Evolutionary conservation across 257 asterid species (phyloP).

Genomic region (Rubia yunnanensis): DNA sequence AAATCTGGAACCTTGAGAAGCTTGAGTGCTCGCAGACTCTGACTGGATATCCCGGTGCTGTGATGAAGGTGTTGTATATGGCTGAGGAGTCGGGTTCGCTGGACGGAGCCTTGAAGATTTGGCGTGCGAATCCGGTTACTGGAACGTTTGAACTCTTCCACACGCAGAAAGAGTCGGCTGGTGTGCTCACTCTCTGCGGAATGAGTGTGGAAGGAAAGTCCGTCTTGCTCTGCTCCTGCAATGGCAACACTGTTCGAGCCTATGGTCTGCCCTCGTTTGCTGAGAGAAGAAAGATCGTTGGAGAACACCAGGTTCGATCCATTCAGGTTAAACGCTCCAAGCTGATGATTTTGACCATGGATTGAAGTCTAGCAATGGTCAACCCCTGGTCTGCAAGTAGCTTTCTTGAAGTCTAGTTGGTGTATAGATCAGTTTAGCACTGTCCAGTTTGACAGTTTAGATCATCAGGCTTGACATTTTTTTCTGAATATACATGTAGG

Average conservation of each 20-base stretch:
- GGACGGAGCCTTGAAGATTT: slow-evolving; percentile 72
- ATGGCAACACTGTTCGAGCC: slow-evolving; percentile 46
- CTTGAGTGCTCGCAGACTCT: slow-evolving; percentile 66
- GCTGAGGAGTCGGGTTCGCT: slow-evolving; percentile 76
- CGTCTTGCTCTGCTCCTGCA: slow-evolving; percentile 65
- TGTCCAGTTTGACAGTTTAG: too few relatives aligned
- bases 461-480: too few relatives aligned
- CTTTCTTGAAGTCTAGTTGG: too few relatives aligned
- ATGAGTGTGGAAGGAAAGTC: slow-evolving; percentile 84
- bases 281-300: slow-evolving; percentile 64
- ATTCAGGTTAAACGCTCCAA: slow-evolving; percentile 65
- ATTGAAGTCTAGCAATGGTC: slow-evolving; percentile 13
- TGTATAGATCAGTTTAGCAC: too few relatives aligned
- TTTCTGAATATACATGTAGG: too few relatives aligned
- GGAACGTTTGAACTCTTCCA: slow-evolving; percentile 70
- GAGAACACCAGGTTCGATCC: slow-evolving; percentile 55
- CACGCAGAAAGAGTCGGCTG: slow-evolving; percentile 64
- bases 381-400: neutral
- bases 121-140: slow-evolving; percentile 67
- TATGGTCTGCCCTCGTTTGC: slow-evolving; percentile 87
- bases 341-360: slow-evolving; percentile 74
- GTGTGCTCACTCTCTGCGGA: slow-evolving; percentile 63
- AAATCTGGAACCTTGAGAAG: slow-evolving; percentile 74
- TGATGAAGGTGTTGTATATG: slow-evolving; percentile 81
- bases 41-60: slow-evolving; percentile 57